Conservation (phyloP, 345 rosid genomes). For the Acer negundo region DNA sequence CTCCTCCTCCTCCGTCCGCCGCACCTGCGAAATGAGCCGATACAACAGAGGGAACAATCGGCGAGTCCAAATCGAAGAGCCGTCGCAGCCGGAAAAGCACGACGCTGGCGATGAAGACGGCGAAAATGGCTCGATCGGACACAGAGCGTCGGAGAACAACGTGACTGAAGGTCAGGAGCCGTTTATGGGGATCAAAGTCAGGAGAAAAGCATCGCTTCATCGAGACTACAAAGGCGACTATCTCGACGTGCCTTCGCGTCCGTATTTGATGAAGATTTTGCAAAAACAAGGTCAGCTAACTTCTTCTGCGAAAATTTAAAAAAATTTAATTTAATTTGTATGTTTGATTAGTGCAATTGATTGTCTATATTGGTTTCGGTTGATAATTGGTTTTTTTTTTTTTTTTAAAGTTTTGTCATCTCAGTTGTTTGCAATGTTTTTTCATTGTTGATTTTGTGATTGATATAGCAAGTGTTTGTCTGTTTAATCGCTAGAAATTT, state of each 20-base stretch:
- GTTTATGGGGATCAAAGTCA: constrained; percentile 78
- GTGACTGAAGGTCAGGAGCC: constrained; percentile 77
- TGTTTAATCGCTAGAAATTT: not conserved
- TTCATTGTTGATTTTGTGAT: not conserved
- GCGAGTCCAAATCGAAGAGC: constrained; percentile 58
- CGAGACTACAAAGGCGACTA: constrained; percentile 85
- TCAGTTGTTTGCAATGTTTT: not conserved
- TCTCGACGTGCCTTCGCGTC: constrained; percentile 71
- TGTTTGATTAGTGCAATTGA: not conserved
- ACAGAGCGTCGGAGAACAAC: constrained; percentile 42
- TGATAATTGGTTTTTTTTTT: no score
- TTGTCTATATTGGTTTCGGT: not conserved
- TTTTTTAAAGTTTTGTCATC: not conserved
- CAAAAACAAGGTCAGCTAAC: constrained; percentile 71
- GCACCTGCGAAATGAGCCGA: constrained; percentile 37
- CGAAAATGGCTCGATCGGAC: constrained; percentile 32
- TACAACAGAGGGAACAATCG: constrained; percentile 26
- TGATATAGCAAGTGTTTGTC: not conserved
- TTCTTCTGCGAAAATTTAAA: not conserved
- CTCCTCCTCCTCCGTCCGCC: not conserved
- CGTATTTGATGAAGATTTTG: constrained; percentile 68
- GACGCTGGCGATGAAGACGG: constrained; percentile 35
- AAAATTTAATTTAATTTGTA: not conserved
- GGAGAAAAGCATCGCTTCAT: constrained; percentile 80
- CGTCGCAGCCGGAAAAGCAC: constrained; percentile 31